These are phyloP conservation scores for Cercospora citrullina DNA, from an alignment of 2,329 filamentous ascomycete genomes.

Conservation along the genomic window DNA sequence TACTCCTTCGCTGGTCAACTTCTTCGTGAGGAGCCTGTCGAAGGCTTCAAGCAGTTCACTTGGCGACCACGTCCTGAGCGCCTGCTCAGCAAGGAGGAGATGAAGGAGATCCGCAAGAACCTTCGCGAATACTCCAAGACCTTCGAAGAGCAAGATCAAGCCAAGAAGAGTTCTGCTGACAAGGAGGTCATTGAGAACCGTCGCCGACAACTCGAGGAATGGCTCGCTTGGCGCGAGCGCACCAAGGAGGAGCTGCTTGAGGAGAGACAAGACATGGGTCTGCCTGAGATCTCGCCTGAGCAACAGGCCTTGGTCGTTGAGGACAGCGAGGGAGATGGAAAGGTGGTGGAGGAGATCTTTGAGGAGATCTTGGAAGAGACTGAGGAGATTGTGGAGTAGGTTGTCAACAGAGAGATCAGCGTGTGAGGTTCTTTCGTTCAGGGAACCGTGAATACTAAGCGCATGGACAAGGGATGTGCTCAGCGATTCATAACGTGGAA, in stretches of 20 bases:
- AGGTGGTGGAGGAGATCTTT: slow-evolving; percentile 72
- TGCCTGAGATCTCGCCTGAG: slow-evolving; percentile 66
- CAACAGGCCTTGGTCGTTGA: slow-evolving; percentile 58
- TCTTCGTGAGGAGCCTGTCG: slow-evolving; percentile 85
- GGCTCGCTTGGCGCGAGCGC: slow-evolving; percentile 77
- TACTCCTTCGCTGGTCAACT: slow-evolving; percentile 94
- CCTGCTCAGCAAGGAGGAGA: slow-evolving; percentile 94
- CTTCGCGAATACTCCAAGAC: slow-evolving; percentile 91
- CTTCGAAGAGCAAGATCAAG: slow-evolving; percentile 93
- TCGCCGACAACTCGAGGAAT: slow-evolving; percentile 80
- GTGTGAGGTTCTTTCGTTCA: neutral
- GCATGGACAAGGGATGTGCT: neutral
- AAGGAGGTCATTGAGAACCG: slow-evolving; percentile 88
- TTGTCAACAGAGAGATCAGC: neutral
- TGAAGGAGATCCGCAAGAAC: slow-evolving; percentile 97
- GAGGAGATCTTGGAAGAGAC: slow-evolving; percentile 87
- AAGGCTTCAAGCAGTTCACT: slow-evolving; percentile 96
- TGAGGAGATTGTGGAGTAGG: slow-evolving; percentile 68
- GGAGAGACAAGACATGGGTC: slow-evolving; percentile 67
- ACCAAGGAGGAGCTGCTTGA: slow-evolving; percentile 70
- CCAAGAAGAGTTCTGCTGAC: slow-evolving; percentile 91
- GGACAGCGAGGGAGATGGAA: slow-evolving; percentile 50
- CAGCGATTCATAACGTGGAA: slow-evolving; percentile 5
- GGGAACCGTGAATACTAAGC: neutral
- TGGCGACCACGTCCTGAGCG: slow-evolving; percentile 91